phyloP scores from a whole-genome alignment of 1,284 basidiomycete species.

The Boletellus deceptivus region DNA sequence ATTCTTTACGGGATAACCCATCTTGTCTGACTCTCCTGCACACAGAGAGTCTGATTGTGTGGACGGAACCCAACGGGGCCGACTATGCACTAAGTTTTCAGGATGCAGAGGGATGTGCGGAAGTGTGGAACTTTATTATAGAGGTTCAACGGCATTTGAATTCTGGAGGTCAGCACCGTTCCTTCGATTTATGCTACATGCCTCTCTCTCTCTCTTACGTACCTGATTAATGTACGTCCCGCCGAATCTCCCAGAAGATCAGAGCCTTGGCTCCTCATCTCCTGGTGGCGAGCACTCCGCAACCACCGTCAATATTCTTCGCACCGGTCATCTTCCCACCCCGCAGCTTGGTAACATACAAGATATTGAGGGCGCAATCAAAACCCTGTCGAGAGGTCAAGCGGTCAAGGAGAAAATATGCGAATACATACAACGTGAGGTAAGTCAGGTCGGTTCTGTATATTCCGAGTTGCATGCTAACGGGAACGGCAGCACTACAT shows the following conservation, averaged over 20 bases:
- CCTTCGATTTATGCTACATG: slow-evolving; percentile 12
- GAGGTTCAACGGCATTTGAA: slow-evolving; percentile 91
- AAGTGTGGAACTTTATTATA: slow-evolving; percentile 96
- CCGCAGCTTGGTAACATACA: slow-evolving; percentile 70
- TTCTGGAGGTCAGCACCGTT: slow-evolving; percentile 47
- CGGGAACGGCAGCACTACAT: slow-evolving; percentile 72
- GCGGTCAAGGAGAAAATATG: slow-evolving; percentile 76
- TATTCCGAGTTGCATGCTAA: slow-evolving; percentile 7
- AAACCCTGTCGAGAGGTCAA: slow-evolving; percentile 62
- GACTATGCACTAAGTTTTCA: slow-evolving; percentile 98
- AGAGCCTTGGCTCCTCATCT: slow-evolving; percentile 51
- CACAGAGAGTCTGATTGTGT: slow-evolving; percentile 94
- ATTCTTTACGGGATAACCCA: slow-evolving; percentile 1
- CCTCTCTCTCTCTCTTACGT: slow-evolving; percentile 1
- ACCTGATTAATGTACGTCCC: slow-evolving; percentile 18
- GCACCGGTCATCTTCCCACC: slow-evolving; percentile 66
- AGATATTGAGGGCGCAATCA: slow-evolving; percentile 77
- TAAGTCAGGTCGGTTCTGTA: slow-evolving; percentile 35
- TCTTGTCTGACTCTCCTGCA: slow-evolving; percentile 12
- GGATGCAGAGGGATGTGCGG: slow-evolving; percentile 92
- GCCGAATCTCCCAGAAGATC: slow-evolving; percentile 41
- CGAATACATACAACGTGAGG: slow-evolving; percentile 78
- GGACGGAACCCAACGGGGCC: slow-evolving; percentile 94
- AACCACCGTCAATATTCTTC: slow-evolving; percentile 61
- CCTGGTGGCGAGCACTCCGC: slow-evolving; percentile 59